Conservation (phyloP, 352 stramenopile species). For the Phytophthora podocarpi region DNA sequence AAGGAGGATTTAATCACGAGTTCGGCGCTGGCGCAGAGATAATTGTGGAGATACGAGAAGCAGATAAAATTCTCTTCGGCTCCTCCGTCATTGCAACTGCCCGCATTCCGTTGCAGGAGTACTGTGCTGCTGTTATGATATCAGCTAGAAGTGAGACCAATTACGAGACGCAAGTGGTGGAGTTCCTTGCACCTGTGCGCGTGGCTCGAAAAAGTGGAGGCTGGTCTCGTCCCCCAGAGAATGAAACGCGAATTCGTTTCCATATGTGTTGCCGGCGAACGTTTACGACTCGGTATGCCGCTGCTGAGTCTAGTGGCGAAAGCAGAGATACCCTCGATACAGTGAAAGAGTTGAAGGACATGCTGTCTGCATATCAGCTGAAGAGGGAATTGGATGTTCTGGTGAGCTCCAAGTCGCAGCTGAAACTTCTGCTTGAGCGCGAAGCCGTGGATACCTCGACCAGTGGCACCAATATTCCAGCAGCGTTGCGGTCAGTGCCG, state of each 20-base stretch:
- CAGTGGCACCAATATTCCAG: conserved; percentile 42
- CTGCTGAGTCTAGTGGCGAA: conserved; percentile 20
- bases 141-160: conserved; percentile 11
- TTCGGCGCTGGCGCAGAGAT: conserved; percentile 36
- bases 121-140: conserved; percentile 48
- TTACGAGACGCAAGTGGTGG: conserved; percentile 39
- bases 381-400: conserved; percentile 63
- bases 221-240: conserved; percentile 18
- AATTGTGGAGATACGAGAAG: conserved; percentile 71
- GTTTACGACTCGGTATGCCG: conserved; percentile 19
- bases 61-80: conserved; percentile 71
- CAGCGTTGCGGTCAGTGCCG: conserved; percentile 24
- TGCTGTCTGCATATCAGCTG: conserved; percentile 47
- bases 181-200: conserved; percentile 55
- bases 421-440: conserved; percentile 69
- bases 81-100: conserved; percentile 65
- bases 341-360: conserved; percentile 34
- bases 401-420: conserved; percentile 66
- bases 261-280: conserved; percentile 52
- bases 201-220: conserved; percentile 30
- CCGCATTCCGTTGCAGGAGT: conserved; percentile 53
- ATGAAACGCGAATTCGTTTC: conserved; percentile 47
- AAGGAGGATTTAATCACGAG: conserved; percentile 5
- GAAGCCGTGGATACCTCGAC: conserved; percentile 79
- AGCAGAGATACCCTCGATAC: conserved; percentile 16